phyloP scores from a whole-genome alignment of 2,329 filamentous ascomycete genomes.

The Pseudogymnoascus sp. region DNA sequence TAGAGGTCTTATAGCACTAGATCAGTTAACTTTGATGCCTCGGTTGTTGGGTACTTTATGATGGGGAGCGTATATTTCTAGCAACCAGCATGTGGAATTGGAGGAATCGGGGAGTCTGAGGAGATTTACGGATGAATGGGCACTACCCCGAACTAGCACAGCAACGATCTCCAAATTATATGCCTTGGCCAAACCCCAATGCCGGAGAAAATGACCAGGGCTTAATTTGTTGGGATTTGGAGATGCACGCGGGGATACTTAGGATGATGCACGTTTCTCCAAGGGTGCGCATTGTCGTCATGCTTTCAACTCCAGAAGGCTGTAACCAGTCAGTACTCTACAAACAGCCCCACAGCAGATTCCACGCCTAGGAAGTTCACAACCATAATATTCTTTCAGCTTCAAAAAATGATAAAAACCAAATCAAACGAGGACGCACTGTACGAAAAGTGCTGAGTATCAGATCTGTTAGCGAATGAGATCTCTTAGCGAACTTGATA shows the following conservation, averaged over 20 bases:
- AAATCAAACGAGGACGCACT: not conserved
- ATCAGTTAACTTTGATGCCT: not conserved
- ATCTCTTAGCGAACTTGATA: not conserved
- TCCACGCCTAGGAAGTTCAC: not conserved
- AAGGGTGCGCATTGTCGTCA: not conserved
- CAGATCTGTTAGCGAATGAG: not conserved
- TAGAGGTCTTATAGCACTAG: not conserved
- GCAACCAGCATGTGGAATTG: not conserved
- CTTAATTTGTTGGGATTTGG: not conserved
- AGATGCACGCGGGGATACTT: not conserved
- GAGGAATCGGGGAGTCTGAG: not conserved
- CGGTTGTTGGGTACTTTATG: not conserved
- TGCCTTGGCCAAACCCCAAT: not conserved
- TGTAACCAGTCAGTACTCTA: not conserved
- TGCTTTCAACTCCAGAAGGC: too few species aligned
- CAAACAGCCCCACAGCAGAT: not conserved
- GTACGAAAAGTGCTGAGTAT: not conserved
- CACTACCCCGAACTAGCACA: too few species aligned
- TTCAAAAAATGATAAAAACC: not conserved
- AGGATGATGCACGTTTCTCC: not conserved
- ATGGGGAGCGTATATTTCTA: not conserved
- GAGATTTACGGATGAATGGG: too few species aligned
- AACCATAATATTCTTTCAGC: not conserved
- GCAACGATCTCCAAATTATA: too few species aligned
- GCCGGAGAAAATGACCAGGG: not conserved